A percentile compares a stretch with the other conserved stretches of the same genome.
These are phyloP conservation scores for Clitocybe nebularis DNA, from an alignment of 1,284 basidiomycete species.

Conservation along the genomic window DNA sequence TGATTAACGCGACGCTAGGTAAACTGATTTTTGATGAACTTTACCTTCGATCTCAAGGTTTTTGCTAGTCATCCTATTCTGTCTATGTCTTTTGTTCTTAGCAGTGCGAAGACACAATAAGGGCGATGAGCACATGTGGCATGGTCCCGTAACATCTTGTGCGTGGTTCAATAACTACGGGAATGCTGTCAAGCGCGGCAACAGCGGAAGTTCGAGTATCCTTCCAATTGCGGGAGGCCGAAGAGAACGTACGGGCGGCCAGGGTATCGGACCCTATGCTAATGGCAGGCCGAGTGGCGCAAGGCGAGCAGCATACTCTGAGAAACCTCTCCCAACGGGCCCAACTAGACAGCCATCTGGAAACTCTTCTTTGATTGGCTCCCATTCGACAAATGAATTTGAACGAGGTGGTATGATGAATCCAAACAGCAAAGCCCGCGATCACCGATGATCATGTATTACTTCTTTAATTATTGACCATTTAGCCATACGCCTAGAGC, in stretches of 20 bases:
- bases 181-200: conserved; percentile 30
- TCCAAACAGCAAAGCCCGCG: too few relatives aligned
- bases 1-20: conserved; percentile 72
- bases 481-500: too few relatives aligned
- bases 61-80: conserved; percentile 55
- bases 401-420: conserved; percentile 44
- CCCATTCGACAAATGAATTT: conserved; percentile 33
- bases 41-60: conserved; percentile 9
- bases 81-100: conserved; percentile 57
- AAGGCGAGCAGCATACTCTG: conserved; percentile 8
- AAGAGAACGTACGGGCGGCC: conserved; percentile 8
- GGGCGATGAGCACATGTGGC: conserved; percentile 72
- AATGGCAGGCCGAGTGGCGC: conserved; percentile 16
- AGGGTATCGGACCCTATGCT: conserved; percentile 14
- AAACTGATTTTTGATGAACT: conserved; percentile 14
- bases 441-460: too few relatives aligned
- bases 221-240: conserved; percentile 17
- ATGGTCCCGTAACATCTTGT: conserved; percentile 64
- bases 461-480: too few relatives aligned
- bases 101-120: conserved; percentile 60
- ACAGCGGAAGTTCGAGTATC: conserved; percentile 18
- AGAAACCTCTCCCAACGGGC: conserved; percentile 18
- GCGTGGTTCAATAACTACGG: conserved; percentile 63
- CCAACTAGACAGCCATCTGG: conserved; percentile 28
- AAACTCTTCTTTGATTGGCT: conserved; percentile 30